These are phyloP conservation scores for Schwanniomyces pseudopolymorphus DNA, from an alignment of 805 yeast genomes.

Conservation along the genomic window DNA sequence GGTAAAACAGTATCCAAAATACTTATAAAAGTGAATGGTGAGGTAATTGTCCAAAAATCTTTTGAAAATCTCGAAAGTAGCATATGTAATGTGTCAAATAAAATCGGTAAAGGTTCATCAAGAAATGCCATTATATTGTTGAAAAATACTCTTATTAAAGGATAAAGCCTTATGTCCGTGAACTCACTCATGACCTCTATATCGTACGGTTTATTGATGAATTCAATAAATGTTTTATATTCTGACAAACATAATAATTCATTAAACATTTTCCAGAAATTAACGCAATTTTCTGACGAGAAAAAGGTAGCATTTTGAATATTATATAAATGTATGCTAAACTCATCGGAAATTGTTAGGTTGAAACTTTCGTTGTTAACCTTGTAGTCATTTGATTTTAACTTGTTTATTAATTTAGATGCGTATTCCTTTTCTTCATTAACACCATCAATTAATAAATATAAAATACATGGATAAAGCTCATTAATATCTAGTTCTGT, in stretches of 20 bases:
- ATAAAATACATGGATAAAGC: constrained; percentile 51
- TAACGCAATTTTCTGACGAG: constrained; percentile 36
- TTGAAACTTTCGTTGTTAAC: constrained; percentile 8
- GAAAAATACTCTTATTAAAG: constrained; percentile 39
- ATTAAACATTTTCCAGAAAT: constrained; percentile 48
- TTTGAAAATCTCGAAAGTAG: constrained; percentile 43
- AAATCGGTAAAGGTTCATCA: constrained; percentile 50
- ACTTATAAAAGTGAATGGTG: constrained; percentile 55
- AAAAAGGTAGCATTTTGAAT: constrained; percentile 55
- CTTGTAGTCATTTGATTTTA: background rate
- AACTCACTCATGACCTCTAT: constrained; percentile 27
- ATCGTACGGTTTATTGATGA: constrained; percentile 27
- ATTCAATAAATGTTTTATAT: constrained; percentile 29
- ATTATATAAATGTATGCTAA: constrained; percentile 46
- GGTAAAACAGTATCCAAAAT: constrained; percentile 60
- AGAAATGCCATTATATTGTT: constrained; percentile 53
- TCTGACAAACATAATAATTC: constrained; percentile 37
- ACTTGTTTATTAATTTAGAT: constrained; percentile 7
- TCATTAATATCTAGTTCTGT: constrained; percentile 4
- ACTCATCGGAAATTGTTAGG: constrained; percentile 52
- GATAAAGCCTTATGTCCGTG: constrained; percentile 32
- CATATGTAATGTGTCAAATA: constrained; percentile 51
- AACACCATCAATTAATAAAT: constrained; percentile 55
- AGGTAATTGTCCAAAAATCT: constrained; percentile 54
- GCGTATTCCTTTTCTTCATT: constrained; percentile 51